Conservation (phyloP, 2,329 filamentous ascomycete genomes). For the Monosporascus sp. region DNA sequence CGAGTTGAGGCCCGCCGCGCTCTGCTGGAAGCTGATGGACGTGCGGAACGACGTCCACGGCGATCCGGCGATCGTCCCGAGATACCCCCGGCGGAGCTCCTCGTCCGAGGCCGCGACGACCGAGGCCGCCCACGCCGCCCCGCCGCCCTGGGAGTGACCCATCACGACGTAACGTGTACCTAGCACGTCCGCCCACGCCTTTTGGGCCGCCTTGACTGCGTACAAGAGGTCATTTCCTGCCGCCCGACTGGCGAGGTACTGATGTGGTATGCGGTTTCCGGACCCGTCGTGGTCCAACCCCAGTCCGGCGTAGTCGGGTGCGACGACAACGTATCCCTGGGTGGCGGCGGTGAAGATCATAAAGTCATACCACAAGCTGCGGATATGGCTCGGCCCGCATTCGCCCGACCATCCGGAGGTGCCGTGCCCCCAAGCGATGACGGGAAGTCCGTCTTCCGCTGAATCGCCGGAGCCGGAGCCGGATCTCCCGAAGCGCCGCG, state of each 20-base stretch:
- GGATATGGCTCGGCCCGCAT: slow-evolving; percentile 3
- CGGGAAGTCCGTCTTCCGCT: not conserved
- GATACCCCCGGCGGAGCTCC: not conserved
- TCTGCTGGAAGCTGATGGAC: not conserved
- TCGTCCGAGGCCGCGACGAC: not conserved
- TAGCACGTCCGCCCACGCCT: not conserved
- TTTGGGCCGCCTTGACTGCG: slow-evolving; percentile 1
- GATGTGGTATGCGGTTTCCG: slow-evolving; percentile 1
- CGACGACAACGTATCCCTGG: slow-evolving; percentile 3
- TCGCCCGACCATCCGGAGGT: slow-evolving; percentile 1
- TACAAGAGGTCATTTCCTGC: not conserved
- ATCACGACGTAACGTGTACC: not conserved
- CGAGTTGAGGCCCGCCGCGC: not conserved
- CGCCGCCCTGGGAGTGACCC: slow-evolving; percentile 3
- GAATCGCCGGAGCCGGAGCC: not conserved
- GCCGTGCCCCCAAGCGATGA: slow-evolving; percentile 5
- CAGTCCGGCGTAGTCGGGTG: slow-evolving; percentile 4
- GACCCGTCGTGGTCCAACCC: not conserved
- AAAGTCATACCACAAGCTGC: slow-evolving; percentile 2
- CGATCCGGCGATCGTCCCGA: not conserved
- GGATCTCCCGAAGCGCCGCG: not conserved
- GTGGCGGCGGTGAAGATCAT: slow-evolving; percentile 1
- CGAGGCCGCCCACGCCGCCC: slow-evolving; percentile 1
- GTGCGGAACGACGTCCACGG: not conserved
- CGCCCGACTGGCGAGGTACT: not conserved